phyloP scores from a whole-genome alignment of 2,329 filamentous ascomycete genomes.

The Aspergillus transmontanensis region DNA sequence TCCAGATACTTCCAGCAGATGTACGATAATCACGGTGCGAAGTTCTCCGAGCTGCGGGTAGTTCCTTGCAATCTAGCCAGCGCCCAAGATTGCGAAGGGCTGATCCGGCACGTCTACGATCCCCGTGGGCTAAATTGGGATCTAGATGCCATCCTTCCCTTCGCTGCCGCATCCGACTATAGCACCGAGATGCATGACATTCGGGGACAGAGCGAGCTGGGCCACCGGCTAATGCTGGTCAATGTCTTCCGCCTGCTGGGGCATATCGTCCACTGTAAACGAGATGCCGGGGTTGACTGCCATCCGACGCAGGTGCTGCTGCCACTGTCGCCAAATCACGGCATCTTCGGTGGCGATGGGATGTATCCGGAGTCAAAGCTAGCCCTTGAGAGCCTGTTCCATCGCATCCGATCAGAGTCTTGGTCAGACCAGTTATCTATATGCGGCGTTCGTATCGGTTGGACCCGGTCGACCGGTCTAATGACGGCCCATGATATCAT shows the following conservation, averaged over 20 bases:
- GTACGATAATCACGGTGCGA: conserved; percentile 91
- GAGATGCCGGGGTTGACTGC: conserved; percentile 84
- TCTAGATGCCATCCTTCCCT: conserved; percentile 92
- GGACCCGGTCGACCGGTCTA: conserved; percentile 96
- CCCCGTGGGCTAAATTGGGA: conserved; percentile 99
- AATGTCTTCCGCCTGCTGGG: conserved; percentile 92
- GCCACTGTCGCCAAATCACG: conserved; percentile 95
- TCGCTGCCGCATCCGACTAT: conserved; percentile 96
- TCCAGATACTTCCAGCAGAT: conserved; percentile 99
- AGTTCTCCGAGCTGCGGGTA: conserved; percentile 93
- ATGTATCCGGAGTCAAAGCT: conserved; percentile 98
- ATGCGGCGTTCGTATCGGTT: conserved; percentile 96
- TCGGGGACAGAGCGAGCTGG: conserved; percentile 95
- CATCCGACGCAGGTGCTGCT: conserved; percentile 95
- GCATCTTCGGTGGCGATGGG: conserved; percentile 96
- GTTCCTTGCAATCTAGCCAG: conserved; percentile 99
- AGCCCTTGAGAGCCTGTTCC: conserved; percentile 94
- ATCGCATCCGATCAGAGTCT: conserved; percentile 95
- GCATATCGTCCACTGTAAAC: conserved; percentile 87
- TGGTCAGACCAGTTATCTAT: conserved; percentile 98
- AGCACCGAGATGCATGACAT: conserved; percentile 88
- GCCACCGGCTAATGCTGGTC: conserved; percentile 98
- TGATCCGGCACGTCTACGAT: conserved; percentile 94
- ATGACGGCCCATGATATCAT: conserved; percentile 99
- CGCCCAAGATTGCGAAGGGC: conserved; percentile 93